Base-by-base conservation (phyloP, 495 filamentous ascomycete genomes). In the Aspergillus indologenus region DNA sequence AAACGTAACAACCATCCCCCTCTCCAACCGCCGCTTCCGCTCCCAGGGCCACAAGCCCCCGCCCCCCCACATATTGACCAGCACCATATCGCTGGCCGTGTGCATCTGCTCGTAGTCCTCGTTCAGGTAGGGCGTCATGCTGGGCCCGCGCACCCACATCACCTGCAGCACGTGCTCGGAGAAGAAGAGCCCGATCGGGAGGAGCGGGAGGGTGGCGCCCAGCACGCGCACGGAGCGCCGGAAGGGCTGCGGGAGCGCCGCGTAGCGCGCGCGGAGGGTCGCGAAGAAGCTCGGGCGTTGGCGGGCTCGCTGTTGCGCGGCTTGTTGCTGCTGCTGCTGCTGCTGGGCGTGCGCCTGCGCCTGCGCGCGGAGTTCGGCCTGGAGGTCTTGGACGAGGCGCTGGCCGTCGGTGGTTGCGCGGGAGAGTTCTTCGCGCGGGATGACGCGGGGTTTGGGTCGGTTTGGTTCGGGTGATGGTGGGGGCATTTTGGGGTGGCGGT, bases 91-190 rank as follows among this genome's bases (percentile, higher is more conserved):
- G 45, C 70, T 65, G n/a, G 79, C 67, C 22, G 78, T 77, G 21
- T 83, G 75, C 48, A 77, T 82, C 61, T 80, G 70, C 44, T 86
- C 78, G 66, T 73, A 86, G 49, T 85, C 79, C 44, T 84, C 76
- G 60, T 91, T 91, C 12, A 93, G 65, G 69, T 83, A 88, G 0
- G 90, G 90, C 54, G 87, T 90, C 90, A 93, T 93, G 17, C 85
- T 88, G 20, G 83, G 75, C 3, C 90, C 90, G 24, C 72, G 76
- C 61, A 91, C 84, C 73, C 78, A 78, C 63, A 85, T 84, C 24
- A 87, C 61, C 59, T 86, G 78, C 50, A 80, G 77, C 53, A 90
- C 75, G 63, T 88, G 77, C 48, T 80, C 76, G 51, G 85, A 83
- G 73, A 90, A 82, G 73, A 84, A 86, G 45, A 87, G 78, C 22